A percentile compares a stretch with the other conserved stretches of the same genome.
Evolutionary conservation across 2,329 filamentous ascomycete genomes (phyloP).

Genomic region (Alternaria alternata): DNA sequence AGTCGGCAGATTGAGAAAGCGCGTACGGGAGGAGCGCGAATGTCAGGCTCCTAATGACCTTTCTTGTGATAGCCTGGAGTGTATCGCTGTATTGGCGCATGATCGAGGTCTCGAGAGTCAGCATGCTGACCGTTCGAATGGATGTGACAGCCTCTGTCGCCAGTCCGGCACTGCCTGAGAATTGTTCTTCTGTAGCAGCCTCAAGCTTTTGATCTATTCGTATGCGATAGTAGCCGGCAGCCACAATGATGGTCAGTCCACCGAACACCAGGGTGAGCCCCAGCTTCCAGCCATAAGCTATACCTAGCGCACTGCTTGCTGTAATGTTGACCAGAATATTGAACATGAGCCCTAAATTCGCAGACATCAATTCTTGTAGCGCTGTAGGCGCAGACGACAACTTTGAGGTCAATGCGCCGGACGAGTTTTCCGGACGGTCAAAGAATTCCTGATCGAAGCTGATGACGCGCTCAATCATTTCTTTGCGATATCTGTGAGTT

Average conservation of each 20-base stretch:
- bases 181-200: slow-evolving; percentile 33
- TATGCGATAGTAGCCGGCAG: slow-evolving; percentile 14
- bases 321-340: slow-evolving; percentile 16
- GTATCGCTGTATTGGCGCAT: slow-evolving; percentile 2
- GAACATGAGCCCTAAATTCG: slow-evolving; percentile 22
- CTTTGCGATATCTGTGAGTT: slow-evolving; percentile 12
- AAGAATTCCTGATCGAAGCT: slow-evolving; percentile 92
- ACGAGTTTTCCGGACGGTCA: slow-evolving; percentile 84
- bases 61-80: slow-evolving; percentile 1
- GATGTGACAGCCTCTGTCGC: slow-evolving; percentile 2
- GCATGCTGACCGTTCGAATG: slow-evolving; percentile 5
- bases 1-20: slow-evolving; percentile 82
- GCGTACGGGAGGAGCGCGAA: slow-evolving; percentile 15
- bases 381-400: slow-evolving; percentile 55
- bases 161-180: neutral
- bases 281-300: slow-evolving; percentile 25
- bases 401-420: slow-evolving; percentile 76
- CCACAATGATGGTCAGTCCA: slow-evolving; percentile 17
- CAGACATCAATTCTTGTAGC: slow-evolving; percentile 52
- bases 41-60: neutral
- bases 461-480: slow-evolving; percentile 54
- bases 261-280: slow-evolving; percentile 14
- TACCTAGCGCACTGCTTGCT: slow-evolving; percentile 17
- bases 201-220: slow-evolving; percentile 79
- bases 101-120: slow-evolving; percentile 2